These are phyloP conservation scores for Rhizophlyctis rosea DNA, from an alignment of 192 early-diverging fungal species.

Conservation along the genomic window DNA sequence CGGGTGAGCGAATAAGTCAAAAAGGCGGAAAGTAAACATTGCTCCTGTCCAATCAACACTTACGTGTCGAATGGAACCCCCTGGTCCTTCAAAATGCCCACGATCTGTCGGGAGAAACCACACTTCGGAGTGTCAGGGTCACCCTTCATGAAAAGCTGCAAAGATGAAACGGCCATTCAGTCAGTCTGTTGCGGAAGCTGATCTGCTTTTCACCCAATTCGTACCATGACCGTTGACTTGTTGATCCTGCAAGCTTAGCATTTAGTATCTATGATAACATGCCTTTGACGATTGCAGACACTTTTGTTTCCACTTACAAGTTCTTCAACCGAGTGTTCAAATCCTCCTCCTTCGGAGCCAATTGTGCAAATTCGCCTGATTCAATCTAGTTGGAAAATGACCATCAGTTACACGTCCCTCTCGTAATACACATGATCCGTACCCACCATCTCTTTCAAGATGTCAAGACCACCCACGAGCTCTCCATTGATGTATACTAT, in stretches of 20 bases:
- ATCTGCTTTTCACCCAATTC: too few species aligned
- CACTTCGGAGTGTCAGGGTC: slow-evolving; percentile 81
- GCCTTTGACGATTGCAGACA: too few species aligned
- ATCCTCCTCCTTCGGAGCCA: slow-evolving; percentile 44
- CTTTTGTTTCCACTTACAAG: slow-evolving; percentile 36
- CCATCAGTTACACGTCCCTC: not conserved
- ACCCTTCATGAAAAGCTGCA: slow-evolving; percentile 89
- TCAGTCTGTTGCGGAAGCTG: too few species aligned
- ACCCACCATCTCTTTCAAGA: slow-evolving; percentile 55
- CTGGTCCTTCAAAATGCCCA: slow-evolving; percentile 38
- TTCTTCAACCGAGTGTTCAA: slow-evolving; percentile 37
- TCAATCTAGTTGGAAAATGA: slow-evolving; percentile 10
- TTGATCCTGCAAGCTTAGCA: slow-evolving; percentile 31
- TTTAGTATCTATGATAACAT: too few species aligned
- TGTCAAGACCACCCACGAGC: slow-evolving; percentile 57
- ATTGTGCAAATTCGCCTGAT: slow-evolving; percentile 48
- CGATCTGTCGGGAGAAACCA: slow-evolving; percentile 75
- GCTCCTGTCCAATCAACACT: not conserved
- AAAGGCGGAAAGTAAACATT: too few species aligned
- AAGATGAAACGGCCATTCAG: not conserved
- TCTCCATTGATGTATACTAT: slow-evolving; percentile 53
- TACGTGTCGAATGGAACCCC: slow-evolving; percentile 34
- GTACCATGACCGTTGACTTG: slow-evolving; percentile 40
- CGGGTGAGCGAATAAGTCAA: too few species aligned
- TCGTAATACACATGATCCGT: too few species aligned